A percentile compares a stretch with the other conserved stretches of the same genome.
phyloP scores from a whole-genome alignment of 495 filamentous ascomycete genomes.

The Friedmanniomyces endolithicus region DNA sequence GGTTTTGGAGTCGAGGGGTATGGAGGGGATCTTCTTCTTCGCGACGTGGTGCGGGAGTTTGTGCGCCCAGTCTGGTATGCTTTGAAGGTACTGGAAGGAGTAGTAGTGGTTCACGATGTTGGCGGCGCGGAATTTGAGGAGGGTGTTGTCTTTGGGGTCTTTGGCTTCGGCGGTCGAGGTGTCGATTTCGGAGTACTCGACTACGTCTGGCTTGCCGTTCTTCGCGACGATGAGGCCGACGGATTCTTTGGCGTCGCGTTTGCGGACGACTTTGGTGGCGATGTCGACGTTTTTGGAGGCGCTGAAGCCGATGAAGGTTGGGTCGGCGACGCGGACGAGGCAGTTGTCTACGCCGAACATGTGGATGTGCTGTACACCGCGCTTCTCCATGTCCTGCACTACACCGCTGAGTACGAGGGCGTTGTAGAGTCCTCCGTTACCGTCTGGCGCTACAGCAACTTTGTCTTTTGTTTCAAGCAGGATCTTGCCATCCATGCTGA shows the following conservation, averaged over 20 bases:
- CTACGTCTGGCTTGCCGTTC: constrained; percentile 93
- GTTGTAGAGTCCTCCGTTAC: constrained; percentile 94
- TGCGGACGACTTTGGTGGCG: constrained; percentile 95
- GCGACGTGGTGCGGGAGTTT: constrained; percentile 90
- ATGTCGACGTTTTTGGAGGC: constrained; percentile 86
- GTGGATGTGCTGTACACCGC: constrained; percentile 91
- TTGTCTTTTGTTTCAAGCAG: constrained; percentile 80
- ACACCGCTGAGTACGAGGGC: constrained; percentile 73
- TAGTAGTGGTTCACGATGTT: constrained; percentile 99
- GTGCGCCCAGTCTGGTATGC: constrained; percentile 74
- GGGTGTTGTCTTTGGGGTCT: constrained; percentile 66
- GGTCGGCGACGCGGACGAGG: constrained; percentile 94
- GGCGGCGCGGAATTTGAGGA: constrained; percentile 91
- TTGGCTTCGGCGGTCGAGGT: constrained; percentile 71
- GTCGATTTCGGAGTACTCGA: constrained; percentile 98
- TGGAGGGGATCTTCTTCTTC: constrained; percentile 92
- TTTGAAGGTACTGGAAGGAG: constrained; percentile 82
- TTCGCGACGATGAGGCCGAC: constrained; percentile 89
- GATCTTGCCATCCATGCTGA: constrained; percentile 96
- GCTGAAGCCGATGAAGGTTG: constrained; percentile 87
- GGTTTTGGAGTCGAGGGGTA: constrained; percentile 47
- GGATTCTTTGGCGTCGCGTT: constrained; percentile 92
- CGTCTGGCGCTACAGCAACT: constrained; percentile 95
- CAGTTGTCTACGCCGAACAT: constrained; percentile 98
- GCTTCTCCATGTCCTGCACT: constrained; percentile 73